Conservation (phyloP, 495 filamentous ascomycete genomes). For the Pseudomonodictys pantanalensis region DNA sequence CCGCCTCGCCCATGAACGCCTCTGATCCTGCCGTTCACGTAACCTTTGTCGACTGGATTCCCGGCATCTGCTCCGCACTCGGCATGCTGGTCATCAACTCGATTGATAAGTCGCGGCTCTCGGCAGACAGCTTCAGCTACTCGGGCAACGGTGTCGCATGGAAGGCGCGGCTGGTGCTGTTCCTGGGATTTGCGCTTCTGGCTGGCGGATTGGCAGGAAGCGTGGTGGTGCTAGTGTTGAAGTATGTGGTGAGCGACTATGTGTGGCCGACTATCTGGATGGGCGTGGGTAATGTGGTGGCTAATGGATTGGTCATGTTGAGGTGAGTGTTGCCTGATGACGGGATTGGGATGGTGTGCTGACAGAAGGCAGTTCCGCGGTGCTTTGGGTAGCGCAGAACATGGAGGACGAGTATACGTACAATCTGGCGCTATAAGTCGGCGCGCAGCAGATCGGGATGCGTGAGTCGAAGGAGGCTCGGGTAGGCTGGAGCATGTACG, state of each 20-base stretch:
- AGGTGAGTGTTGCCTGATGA: slow-evolving; percentile 61
- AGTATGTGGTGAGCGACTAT: slow-evolving; percentile 79
- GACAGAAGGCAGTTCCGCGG: slow-evolving; percentile 60
- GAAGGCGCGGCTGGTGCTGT: slow-evolving; percentile 94
- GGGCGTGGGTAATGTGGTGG: slow-evolving; percentile 88
- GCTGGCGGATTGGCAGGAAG: slow-evolving; percentile 92
- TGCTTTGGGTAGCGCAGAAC: slow-evolving; percentile 97
- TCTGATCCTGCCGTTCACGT: slow-evolving; percentile 70
- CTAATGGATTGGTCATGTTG: slow-evolving; percentile 82
- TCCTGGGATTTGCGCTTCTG: slow-evolving; percentile 90
- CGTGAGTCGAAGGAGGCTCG: too few relatives aligned
- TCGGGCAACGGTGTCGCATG: slow-evolving; percentile 83
- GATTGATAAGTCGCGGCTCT: slow-evolving; percentile 88
- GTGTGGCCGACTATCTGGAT: slow-evolving; percentile 84
- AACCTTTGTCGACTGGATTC: slow-evolving; percentile 97
- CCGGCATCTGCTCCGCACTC: slow-evolving; percentile 85
- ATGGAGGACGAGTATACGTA: slow-evolving; percentile 99
- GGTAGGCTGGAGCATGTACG: not conserved
- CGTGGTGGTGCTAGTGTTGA: slow-evolving; percentile 85
- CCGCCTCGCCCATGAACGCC: slow-evolving; percentile 71
- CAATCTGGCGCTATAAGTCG: slow-evolving; percentile 75
- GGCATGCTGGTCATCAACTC: slow-evolving; percentile 99
- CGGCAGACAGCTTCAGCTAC: slow-evolving; percentile 83
- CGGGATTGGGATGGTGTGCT: not conserved
- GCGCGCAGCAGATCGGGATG: too few relatives aligned